Conservation (phyloP, 768 basidiomycete species). For the Auricularia heimuer region DNA sequence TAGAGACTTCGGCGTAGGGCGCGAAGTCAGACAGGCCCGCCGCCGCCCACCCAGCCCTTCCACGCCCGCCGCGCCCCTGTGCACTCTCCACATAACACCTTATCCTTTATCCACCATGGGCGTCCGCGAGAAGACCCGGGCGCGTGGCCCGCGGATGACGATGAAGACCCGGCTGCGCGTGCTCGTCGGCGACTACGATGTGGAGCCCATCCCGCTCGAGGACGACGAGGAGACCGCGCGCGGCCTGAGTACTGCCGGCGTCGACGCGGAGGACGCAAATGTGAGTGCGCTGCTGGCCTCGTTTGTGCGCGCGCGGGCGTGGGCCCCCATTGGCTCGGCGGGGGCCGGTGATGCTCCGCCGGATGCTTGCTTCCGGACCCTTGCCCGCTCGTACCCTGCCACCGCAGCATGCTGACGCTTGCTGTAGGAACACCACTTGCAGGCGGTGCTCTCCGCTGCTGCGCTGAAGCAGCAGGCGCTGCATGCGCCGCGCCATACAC, state of each 20-base stretch:
- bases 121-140: neutral
- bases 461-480: slow-evolving; percentile 34
- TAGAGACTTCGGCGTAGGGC: no score
- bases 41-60: no score
- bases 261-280: slow-evolving; percentile 89
- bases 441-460: slow-evolving; percentile 47
- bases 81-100: neutral
- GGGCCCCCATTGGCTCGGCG: slow-evolving; percentile 33
- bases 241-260: slow-evolving; percentile 72
- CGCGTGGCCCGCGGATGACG: slow-evolving; percentile 60
- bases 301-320: slow-evolving; percentile 36
- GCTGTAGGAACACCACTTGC: slow-evolving; percentile 47
- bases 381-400: no score
- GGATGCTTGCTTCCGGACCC: slow-evolving; percentile 38
- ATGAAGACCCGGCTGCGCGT: slow-evolving; percentile 87
- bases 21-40: no score
- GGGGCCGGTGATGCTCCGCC: slow-evolving; percentile 36
- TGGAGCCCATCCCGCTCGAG: slow-evolving; percentile 59
- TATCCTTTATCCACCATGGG: no score
- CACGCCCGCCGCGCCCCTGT: no score
- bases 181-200: slow-evolving; percentile 72
- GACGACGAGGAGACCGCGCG: slow-evolving; percentile 82
- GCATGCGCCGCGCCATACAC: slow-evolving; percentile 23
- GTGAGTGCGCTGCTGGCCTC: slow-evolving; percentile 46
- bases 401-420: neutral